Evolutionary conservation across 768 basidiomycete species (phyloP).

Genomic region (Pisolithus tinctorius): DNA sequence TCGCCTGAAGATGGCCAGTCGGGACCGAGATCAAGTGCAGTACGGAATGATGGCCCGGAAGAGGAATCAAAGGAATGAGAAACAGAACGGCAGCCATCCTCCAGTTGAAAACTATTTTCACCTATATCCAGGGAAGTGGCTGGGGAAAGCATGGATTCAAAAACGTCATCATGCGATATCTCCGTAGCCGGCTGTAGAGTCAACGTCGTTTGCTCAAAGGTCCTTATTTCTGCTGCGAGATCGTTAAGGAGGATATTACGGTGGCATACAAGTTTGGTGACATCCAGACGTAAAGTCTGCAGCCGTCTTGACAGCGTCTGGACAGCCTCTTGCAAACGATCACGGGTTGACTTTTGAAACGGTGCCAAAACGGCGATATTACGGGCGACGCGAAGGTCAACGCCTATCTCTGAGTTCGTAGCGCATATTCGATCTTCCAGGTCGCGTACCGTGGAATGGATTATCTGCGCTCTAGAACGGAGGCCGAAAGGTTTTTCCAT

Average conservation of each 20-base stretch:
- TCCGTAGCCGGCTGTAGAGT: slow-evolving; percentile 70
- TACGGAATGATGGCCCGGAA: slow-evolving; percentile 56
- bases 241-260: slow-evolving; percentile 70
- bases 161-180: slow-evolving; percentile 44
- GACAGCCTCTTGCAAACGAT: slow-evolving; percentile 58
- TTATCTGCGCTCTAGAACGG: slow-evolving; percentile 47
- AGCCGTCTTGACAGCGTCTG: slow-evolving; percentile 60
- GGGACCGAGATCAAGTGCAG: slow-evolving; percentile 52
- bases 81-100: slow-evolving; percentile 6
- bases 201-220: slow-evolving; percentile 60
- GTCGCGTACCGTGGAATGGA: slow-evolving; percentile 56
- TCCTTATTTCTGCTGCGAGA: slow-evolving; percentile 60
- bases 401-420: slow-evolving; percentile 53
- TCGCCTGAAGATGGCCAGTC: slow-evolving; percentile 42
- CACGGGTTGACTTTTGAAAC: slow-evolving; percentile 79
- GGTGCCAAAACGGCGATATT: slow-evolving; percentile 85
- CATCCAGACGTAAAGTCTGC: slow-evolving; percentile 60
- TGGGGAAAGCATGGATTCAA: slow-evolving; percentile 16
- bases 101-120: slow-evolving; percentile 9
- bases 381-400: slow-evolving; percentile 64
- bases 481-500: slow-evolving; percentile 17
- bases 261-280: slow-evolving; percentile 68
- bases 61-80: slow-evolving; percentile 37
- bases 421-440: slow-evolving; percentile 53
- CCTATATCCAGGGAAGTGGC: slow-evolving; percentile 30